Percentiles rank a stretch among this genome's conserved stretches.
Evolutionary conservation across 768 basidiomycete species (phyloP).

Genomic region (Pisolithus tinctorius): DNA sequence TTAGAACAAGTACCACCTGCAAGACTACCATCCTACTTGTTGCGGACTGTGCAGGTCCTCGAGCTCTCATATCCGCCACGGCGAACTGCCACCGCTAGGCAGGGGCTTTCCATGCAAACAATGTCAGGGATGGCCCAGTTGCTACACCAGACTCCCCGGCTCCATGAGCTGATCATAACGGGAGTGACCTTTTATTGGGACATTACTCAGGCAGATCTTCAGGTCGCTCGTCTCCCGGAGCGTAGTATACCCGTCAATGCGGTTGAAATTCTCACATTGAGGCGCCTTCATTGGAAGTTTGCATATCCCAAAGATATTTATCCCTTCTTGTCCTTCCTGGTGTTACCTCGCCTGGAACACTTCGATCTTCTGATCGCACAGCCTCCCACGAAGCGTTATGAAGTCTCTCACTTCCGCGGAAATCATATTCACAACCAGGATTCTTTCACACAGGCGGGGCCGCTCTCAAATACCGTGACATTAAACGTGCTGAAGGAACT

Average conservation of each 20-base stretch:
- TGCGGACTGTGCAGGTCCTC: conserved; percentile 35
- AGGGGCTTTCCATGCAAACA: conserved; percentile 29
- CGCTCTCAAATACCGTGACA: conserved; percentile 23
- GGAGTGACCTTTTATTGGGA: conserved; percentile 39
- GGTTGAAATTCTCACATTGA: conserved; percentile 34
- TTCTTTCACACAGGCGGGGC: conserved; percentile 22
- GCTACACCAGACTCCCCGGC: conserved; percentile 30
- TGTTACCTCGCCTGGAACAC: conserved; percentile 34
- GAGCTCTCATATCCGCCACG: conserved; percentile 36
- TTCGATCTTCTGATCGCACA: conserved; percentile 40
- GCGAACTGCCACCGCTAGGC: conserved; percentile 11
- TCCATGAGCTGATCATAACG: conserved; percentile 37
- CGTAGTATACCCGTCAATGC: conserved; percentile 10
- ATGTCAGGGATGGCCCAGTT: conserved; percentile 35
- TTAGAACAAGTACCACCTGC: conserved; percentile 37
- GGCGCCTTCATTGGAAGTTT: conserved; percentile 42
- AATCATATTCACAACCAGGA: conserved; percentile 25
- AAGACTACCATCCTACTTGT: conserved; percentile 29
- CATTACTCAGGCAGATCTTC: conserved; percentile 11
- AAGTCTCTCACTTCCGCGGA: conserved; percentile 23
- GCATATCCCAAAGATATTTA: conserved; percentile 37
- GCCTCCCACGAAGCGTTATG: conserved; percentile 20
- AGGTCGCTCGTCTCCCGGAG: conserved; percentile 3
- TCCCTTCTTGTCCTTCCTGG: conserved; percentile 36
- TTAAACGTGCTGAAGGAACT: conserved; percentile 33